These are phyloP conservation scores for Cryphonectria naterciae DNA, from an alignment of 2,329 filamentous ascomycete genomes.

Conservation along the genomic window DNA sequence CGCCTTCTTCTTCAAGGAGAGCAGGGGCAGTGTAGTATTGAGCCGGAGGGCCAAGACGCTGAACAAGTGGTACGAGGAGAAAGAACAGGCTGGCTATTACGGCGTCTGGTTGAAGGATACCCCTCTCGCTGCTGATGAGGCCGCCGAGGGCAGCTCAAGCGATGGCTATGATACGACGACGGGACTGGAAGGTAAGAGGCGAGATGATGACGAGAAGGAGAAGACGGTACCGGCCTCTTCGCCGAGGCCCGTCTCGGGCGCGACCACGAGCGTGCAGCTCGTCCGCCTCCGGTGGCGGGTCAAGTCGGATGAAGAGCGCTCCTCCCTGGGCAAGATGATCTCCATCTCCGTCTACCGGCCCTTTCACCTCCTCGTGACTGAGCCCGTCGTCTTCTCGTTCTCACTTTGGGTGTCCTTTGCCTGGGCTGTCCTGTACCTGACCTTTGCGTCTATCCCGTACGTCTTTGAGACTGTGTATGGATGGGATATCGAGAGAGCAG, in stretches of 20 bases:
- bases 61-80: conserved; percentile 77
- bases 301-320: conserved; percentile 75
- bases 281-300: conserved; percentile 79
- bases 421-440: conserved; percentile 87
- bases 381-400: conserved; percentile 83
- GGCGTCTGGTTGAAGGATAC: conserved; percentile 44
- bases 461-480: conserved; percentile 71
- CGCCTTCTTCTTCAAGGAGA: conserved; percentile 76
- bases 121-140: conserved; percentile 28
- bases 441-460: conserved; percentile 78
- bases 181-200: conserved; percentile 28
- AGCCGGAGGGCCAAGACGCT: conserved; percentile 73
- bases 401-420: conserved; percentile 87
- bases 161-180: conserved; percentile 1
- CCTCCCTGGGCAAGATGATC: conserved; percentile 71
- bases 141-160: conserved; percentile 22
- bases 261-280: conserved; percentile 27
- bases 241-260: background rate
- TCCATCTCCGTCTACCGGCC: conserved; percentile 75
- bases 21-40: conserved; percentile 77
- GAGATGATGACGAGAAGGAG: conserved; percentile 29
- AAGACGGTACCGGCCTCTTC: background rate
- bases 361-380: conserved; percentile 76
- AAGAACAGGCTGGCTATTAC: conserved; percentile 67
- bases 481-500: conserved; percentile 70